Conservation (phyloP, 2,329 filamentous ascomycete genomes). For the Pseudogymnoascus sp. region DNA sequence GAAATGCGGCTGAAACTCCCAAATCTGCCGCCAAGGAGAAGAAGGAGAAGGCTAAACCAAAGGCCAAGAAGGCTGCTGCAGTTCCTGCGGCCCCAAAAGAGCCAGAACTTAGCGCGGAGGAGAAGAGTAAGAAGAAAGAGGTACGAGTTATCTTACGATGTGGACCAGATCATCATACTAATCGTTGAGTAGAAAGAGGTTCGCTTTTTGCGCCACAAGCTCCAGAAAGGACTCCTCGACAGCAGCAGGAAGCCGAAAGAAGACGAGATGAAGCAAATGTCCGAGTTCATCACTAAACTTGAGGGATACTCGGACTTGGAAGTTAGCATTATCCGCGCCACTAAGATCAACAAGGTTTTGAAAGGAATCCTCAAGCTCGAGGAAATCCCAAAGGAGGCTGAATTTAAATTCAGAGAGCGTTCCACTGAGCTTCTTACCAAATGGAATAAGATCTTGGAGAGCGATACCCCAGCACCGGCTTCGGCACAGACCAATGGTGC, state of each 20-base stretch:
- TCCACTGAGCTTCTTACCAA: conserved; percentile 71
- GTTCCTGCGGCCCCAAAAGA: conserved; percentile 42
- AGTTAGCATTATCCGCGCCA: conserved; percentile 75
- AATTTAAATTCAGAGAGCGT: conserved; percentile 80
- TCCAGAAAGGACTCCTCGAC: conserved; percentile 87
- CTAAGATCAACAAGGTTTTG: conserved; percentile 98
- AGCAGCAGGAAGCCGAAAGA: conserved; percentile 78
- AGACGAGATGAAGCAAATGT: conserved; percentile 72
- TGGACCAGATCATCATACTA: conserved; percentile 23
- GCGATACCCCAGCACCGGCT: conserved; percentile 39
- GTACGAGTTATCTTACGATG: conserved; percentile 31
- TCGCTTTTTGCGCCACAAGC: conserved; percentile 85
- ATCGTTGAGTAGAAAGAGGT: conserved; percentile 55
- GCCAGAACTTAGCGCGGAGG: conserved; percentile 48
- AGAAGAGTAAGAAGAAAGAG: conserved; percentile 51
- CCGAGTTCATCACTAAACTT: conserved; percentile 63
- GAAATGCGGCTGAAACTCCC: conserved; percentile 39
- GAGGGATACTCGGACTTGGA: conserved; percentile 46
- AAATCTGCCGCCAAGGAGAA: conserved; percentile 32
- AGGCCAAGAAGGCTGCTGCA: conserved; percentile 47
- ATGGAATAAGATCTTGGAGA: conserved; percentile 78
- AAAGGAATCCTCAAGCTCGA: conserved; percentile 87
- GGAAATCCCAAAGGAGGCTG: conserved; percentile 73
- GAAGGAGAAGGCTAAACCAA: conserved; percentile 31
- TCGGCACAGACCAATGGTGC: conserved; percentile 25